These are phyloP conservation scores for Rubia yunnanensis DNA, from an alignment of 257 asterid species.

Conservation along the genomic window DNA sequence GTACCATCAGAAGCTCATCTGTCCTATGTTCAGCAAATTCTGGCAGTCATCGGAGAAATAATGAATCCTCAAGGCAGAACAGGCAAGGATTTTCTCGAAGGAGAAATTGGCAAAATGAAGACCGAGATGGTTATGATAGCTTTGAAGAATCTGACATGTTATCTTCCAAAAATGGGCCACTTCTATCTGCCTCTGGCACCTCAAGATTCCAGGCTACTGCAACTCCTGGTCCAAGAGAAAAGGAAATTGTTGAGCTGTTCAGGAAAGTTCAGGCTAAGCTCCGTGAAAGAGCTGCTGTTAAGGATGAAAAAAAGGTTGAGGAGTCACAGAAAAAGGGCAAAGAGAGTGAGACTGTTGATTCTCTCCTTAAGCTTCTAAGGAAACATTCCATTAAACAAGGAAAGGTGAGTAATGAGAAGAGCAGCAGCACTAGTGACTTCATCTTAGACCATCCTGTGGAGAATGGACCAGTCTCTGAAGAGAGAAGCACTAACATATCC, in stretches of 20 bases:
- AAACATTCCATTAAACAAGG: conserved; percentile 83
- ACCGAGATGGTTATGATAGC: conserved; percentile 50
- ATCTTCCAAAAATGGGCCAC: conserved; percentile 64
- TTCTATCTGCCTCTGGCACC: conserved; percentile 41
- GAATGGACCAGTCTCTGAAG: conserved; percentile 25
- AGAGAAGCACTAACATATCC: conserved; percentile 20
- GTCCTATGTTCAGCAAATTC: conserved; percentile 53
- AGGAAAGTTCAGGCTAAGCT: conserved; percentile 91
- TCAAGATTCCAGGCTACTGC: conserved; percentile 57
- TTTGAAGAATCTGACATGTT: conserved; percentile 55
- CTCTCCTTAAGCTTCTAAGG: conserved; percentile 85
- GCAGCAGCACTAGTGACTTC: conserved; percentile 40
- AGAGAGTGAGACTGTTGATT: conserved; percentile 91
- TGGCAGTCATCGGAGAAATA: conserved; percentile 54
- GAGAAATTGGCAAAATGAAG: conserved; percentile 57
- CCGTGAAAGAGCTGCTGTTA: conserved; percentile 63
- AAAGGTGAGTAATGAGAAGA: conserved; percentile 33
- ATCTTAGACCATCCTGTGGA: conserved; percentile 45
- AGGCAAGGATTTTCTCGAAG: conserved; percentile 57
- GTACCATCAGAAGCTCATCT: conserved; percentile 30
- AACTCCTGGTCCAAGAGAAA: conserved; percentile 81
- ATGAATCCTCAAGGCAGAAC: conserved; percentile 62
- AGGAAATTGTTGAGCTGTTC: conserved; percentile 86
- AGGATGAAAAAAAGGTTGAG: conserved; percentile 68
- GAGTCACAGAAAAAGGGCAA: conserved; percentile 48